Conservation (phyloP, 768 basidiomycete species). For the Arthromyces matolae region DNA sequence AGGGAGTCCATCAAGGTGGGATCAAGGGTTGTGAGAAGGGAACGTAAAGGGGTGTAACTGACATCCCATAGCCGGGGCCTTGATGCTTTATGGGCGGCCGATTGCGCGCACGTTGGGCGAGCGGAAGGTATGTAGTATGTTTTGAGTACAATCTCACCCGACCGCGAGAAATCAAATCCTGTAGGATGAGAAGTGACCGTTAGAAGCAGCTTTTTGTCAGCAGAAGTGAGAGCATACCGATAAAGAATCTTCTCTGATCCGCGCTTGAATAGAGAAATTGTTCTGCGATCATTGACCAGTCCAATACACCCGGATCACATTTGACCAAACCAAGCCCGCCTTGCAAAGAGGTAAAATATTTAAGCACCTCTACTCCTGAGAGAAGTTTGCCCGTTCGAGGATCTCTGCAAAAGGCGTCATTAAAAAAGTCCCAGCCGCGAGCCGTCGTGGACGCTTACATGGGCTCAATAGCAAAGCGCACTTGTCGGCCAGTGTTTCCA, state of each 20-base stretch:
- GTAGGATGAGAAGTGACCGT: not conserved
- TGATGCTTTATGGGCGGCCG: conserved; percentile 5
- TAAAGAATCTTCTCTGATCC: conserved; percentile 27
- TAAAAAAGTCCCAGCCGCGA: not conserved
- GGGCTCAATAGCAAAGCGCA: conserved; percentile 32
- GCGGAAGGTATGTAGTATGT: conserved; percentile 28
- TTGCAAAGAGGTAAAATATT: conserved; percentile 24
- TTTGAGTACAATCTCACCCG: conserved; percentile 25
- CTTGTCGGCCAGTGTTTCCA: conserved; percentile 19
- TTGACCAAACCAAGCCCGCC: conserved; percentile 28
- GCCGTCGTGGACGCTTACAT: conserved; percentile 18
- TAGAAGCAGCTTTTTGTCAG: too few species aligned
- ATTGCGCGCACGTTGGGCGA: conserved; percentile 1
- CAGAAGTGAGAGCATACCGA: conserved; percentile 20
- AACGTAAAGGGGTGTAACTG: conserved; percentile 20
- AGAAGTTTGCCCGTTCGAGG: conserved; percentile 24
- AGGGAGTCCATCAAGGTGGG: conserved; percentile 23
- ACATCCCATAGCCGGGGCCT: conserved; percentile 21
- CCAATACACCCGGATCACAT: conserved; percentile 19
- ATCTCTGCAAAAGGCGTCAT: conserved; percentile 19
- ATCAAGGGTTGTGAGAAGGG: conserved; percentile 22
- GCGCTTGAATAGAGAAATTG: conserved; percentile 24
- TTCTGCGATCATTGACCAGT: conserved; percentile 27
- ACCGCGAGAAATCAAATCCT: conserved; percentile 29
- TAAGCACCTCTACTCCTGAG: conserved; percentile 23